Percentiles rank a stretch among this genome's conserved stretches.
Conservation (phyloP, 306 rosid genomes). For the Rubus idaeus region DNA sequence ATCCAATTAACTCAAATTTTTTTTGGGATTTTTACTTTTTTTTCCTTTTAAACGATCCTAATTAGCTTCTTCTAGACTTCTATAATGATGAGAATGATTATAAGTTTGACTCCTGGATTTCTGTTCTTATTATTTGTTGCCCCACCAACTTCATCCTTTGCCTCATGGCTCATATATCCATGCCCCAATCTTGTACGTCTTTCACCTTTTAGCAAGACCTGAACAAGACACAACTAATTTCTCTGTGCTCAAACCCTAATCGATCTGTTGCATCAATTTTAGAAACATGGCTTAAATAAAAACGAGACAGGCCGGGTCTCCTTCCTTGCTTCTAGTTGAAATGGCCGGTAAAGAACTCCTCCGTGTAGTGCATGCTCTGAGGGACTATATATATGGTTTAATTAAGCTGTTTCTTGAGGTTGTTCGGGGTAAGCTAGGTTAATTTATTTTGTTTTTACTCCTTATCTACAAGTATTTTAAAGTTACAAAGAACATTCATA, state of each 20-base stretch:
- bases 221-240: not conserved
- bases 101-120: constrained; percentile 13
- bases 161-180: not conserved
- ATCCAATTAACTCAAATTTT: not conserved
- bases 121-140: not conserved
- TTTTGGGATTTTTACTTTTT: not conserved
- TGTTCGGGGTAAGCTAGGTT: no score
- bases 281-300: not conserved
- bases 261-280: not conserved
- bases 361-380: not conserved
- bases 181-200: not conserved
- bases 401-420: no score
- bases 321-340: not conserved
- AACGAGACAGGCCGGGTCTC: not conserved
- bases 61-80: not conserved
- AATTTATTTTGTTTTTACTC: no score
- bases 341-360: no score
- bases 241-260: not conserved
- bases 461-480: no score
- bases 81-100: not conserved
- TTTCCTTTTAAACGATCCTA: not conserved
- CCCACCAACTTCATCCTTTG: constrained; percentile 1
- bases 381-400: no score
- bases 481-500: no score
- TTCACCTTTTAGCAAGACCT: not conserved